These are phyloP conservation scores for Tricholoma bakamatsutake DNA, from an alignment of 768 basidiomycete genomes.

Conservation along the genomic window DNA sequence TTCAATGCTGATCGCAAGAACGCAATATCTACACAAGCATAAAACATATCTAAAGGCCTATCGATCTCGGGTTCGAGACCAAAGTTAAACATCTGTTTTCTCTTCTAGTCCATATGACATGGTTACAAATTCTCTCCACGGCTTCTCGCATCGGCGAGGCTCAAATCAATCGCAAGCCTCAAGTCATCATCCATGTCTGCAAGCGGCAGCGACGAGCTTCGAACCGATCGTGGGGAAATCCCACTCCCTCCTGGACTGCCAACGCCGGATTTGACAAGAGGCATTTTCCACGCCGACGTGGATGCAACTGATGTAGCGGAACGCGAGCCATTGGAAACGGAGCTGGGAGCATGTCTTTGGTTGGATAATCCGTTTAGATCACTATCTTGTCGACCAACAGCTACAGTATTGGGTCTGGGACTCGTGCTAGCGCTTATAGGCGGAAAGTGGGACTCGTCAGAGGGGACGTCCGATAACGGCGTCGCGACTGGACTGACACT, in stretches of 20 bases:
- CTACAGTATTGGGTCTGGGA: constrained; percentile 8
- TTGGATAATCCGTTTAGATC: constrained; percentile 13
- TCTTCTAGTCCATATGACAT: not conserved
- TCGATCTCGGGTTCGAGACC: not conserved
- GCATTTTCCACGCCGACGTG: constrained; percentile 32
- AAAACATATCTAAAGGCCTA: not conserved
- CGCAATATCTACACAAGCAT: not conserved
- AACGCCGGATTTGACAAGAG: constrained; percentile 21
- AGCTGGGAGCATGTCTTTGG: not conserved
- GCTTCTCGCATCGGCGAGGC: constrained; percentile 59
- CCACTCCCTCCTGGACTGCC: constrained; percentile 5
- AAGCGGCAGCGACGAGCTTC: constrained; percentile 10
- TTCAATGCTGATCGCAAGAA: not conserved
- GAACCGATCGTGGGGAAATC: not conserved
- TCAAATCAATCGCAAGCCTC: constrained; percentile 60
- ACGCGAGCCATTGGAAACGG: not conserved
- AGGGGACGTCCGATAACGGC: constrained; percentile 20
- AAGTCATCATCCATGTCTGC: constrained; percentile 58
- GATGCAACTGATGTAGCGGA: not conserved
- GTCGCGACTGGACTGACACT: constrained; percentile 17
- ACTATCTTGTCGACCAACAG: not conserved
- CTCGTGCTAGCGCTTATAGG: constrained; percentile 24
- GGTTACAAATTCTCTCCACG: constrained; percentile 22
- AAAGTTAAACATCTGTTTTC: not conserved
- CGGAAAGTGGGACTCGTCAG: constrained; percentile 14